Percentiles rank a stretch among this genome's conserved stretches.
phyloP scores from a whole-genome alignment of 441 rosid species.

The Pelargonium exstipulatum region DNA sequence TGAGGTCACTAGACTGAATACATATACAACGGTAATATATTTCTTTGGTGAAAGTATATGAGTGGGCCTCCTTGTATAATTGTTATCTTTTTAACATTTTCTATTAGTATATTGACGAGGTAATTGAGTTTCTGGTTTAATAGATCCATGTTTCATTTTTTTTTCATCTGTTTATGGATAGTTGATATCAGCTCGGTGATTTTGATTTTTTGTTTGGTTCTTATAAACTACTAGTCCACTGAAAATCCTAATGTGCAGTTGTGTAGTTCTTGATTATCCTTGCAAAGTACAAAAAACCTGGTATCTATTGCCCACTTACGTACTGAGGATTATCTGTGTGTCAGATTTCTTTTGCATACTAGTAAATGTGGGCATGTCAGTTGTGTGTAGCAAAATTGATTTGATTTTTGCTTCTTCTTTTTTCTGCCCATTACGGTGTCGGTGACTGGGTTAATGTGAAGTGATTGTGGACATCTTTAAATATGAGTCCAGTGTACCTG shows the following conservation, averaged over 20 bases:
- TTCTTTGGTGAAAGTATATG: not conserved
- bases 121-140: not conserved
- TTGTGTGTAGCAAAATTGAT: not conserved
- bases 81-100: not conserved
- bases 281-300: not conserved
- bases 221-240: no score
- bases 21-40: slow-evolving; percentile 81
- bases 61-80: not conserved
- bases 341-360: not conserved
- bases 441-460: no score
- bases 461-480: no score
- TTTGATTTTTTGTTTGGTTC: not conserved
- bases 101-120: not conserved
- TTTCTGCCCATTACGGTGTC: no score
- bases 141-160: not conserved
- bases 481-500: no score
- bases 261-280: not conserved
- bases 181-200: not conserved
- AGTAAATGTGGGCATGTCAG: not conserved
- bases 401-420: no score
- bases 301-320: not conserved
- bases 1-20: slow-evolving; percentile 80
- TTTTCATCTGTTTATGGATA: not conserved
- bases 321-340: not conserved
- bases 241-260: no score